A percentile compares a stretch with the other conserved stretches of the same genome.
These are phyloP conservation scores for Ormosia emarginata DNA, from an alignment of 306 rosid species.

Conservation along the genomic window DNA sequence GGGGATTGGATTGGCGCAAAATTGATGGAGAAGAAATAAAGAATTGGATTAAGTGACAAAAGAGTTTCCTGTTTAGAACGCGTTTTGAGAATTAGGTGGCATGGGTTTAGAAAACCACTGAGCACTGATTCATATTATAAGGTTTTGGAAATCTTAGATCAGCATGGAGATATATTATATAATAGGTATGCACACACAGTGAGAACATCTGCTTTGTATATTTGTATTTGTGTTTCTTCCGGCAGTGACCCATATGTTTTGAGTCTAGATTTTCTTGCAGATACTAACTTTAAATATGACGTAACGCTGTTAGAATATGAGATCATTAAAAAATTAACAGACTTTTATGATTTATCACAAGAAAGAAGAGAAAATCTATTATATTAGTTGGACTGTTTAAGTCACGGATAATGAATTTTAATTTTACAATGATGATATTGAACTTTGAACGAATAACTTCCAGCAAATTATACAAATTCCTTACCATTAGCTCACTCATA, in stretches of 20 bases:
- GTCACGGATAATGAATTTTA: neutral
- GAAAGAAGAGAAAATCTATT: neutral
- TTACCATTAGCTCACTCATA: too few relatives aligned
- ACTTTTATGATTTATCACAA: neutral
- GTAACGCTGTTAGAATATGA: neutral
- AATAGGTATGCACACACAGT: neutral
- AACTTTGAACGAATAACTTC: too few relatives aligned
- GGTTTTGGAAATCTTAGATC: constrained; percentile 27
- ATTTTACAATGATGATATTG: too few relatives aligned
- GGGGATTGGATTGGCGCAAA: constrained; percentile 23
- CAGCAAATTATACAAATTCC: too few relatives aligned
- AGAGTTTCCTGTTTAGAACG: constrained; percentile 43
- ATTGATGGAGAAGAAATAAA: constrained; percentile 29
- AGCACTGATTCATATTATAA: constrained; percentile 28
- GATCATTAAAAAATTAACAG: neutral
- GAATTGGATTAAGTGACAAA: constrained; percentile 24
- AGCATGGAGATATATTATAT: neutral
- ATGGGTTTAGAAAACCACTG: neutral
- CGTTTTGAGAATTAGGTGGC: constrained; percentile 62
- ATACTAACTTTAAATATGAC: constrained; percentile 3
- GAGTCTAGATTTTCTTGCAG: neutral
- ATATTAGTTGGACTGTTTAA: neutral
- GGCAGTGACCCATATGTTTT: neutral
- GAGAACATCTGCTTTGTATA: neutral
- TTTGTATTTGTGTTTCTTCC: neutral